Base-by-base conservation (phyloP, 768 basidiomycete species). In the Termitomyces bulborhizus region DNA sequence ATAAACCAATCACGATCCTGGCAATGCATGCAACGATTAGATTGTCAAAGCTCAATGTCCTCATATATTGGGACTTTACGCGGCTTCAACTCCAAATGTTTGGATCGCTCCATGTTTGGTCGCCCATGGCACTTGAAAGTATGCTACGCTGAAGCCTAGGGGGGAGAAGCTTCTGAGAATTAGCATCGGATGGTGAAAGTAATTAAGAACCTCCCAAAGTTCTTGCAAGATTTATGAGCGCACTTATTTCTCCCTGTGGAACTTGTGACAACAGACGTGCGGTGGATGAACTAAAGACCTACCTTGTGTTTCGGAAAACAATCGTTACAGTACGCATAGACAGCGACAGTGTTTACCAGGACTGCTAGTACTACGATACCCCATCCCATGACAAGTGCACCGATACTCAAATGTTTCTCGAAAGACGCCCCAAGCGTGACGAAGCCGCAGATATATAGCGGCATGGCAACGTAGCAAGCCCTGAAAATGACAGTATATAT, bases 41-140 rank as follows among this genome's bases (percentile, higher is more conserved):
- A 24, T 21, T 12, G 3, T 0, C 4, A 13, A 39, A 37, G 26
- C 7, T 37, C 39, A n/a, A n/a, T 21, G 8, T 0, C 3, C 7
- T 6, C 12, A 4, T 37, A 3, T n/a, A 1, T 48, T 32, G 16
- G 4, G 4, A 67, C 76, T 61, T 31, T 64, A 76, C 68, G 81
- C 82, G 26, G 79, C 80, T 61, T 84, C 82, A 34, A 71, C 70
- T 11, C 81, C 82, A 56, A 81, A 79, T 6, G 78, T 76, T 60
- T 82, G 78, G 32, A 82, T 64, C 1, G 82, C 78, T 24, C 82
- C 82, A 54, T 78, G 60, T 58, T 74, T 75, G 40, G 63, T 61
- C 1, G 81, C 81, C 82, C 82, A 82, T 3, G 76, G 75, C 0
- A 82, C 76, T 59, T 83, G 82, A 68, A 79, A 82, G 63, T 77